These are phyloP conservation scores for Canavalia ensiformis DNA, from an alignment of 306 rosid genomes.

Conservation along the genomic window DNA sequence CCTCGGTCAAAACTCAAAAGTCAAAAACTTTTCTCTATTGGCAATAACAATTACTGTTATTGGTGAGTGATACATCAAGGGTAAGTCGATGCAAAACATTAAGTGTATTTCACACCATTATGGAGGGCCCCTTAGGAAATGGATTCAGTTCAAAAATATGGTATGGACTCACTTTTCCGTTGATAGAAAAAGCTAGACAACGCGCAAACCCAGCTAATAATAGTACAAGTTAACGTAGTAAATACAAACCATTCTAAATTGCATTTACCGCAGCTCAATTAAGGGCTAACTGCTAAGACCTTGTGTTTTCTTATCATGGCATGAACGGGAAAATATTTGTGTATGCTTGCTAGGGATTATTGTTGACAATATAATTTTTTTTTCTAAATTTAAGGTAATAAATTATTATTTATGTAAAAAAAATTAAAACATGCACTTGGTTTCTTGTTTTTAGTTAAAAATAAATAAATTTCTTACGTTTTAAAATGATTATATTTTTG, in stretches of 20 bases:
- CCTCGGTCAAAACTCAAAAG: constrained; percentile 1
- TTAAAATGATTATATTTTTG: background rate
- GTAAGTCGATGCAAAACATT: constrained; percentile 15
- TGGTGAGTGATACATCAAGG: constrained; percentile 6
- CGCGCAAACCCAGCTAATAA: background rate
- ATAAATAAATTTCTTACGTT: background rate
- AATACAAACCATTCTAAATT: background rate
- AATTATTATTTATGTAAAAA: no score
- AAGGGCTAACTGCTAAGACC: background rate
- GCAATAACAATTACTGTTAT: background rate
- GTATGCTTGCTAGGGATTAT: no score
- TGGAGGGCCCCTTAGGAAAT: constrained; percentile 20
- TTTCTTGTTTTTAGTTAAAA: background rate
- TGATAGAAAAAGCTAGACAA: background rate
- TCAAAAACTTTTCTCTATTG: background rate
- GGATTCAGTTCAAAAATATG: background rate
- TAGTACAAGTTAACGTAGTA: background rate
- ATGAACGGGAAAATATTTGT: background rate
- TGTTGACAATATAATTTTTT: no score
- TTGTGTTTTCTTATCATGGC: background rate
- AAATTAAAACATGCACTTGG: background rate
- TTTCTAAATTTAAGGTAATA: no score
- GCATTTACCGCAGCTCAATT: background rate
- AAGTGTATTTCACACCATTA: background rate
- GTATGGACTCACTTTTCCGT: background rate